Base-by-base conservation (phyloP, 352 stramenopile species). In the Phytophthora pinifolia region DNA sequence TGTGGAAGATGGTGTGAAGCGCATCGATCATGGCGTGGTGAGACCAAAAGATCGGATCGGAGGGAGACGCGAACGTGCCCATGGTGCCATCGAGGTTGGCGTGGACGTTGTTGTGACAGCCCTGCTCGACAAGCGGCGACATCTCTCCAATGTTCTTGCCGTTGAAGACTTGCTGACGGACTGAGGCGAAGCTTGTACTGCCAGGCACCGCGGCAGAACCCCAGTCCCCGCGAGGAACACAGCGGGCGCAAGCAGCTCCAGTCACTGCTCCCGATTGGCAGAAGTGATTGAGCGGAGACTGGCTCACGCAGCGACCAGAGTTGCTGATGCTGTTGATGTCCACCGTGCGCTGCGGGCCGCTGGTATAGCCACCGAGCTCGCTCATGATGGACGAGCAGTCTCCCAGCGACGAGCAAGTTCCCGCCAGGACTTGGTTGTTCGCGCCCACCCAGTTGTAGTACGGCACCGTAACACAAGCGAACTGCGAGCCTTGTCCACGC, bases 371-470 rank as follows among this genome's bases (percentile, higher is more conserved):
- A 15, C 74, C 76, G 6, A 89, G 68, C 27, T 74, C 70, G 1
- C 14, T 48, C 5, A 70, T 67, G 39, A 78, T 73, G 0, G 59
- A 45, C 3, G 75, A 83, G 48, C 84, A 94, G 13, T 48, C 43
- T 30, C 62, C 53, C 6, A 94, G 56, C 15, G 43, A 76, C 3
- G 42, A 49, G 50, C 82, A 94, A 3, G 66, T 32, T 10, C 72
- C 65, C 6, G 65, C 68, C 6, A 60, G 37, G 6, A 67, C 59
- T 3, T 63, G 62, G 42, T 67, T 74, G 44, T 80, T 72, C 17
- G 74, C 77, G 4, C 65, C 76, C 9, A 91, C 59, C 60, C 73
- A 89, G 67, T 94, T 85, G 73, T 76, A 94, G 58, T 90, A 92
- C 32, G 83, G 85, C 15, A 94, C 44, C 10, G 85, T 93, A 25